phyloP scores from a whole-genome alignment of 495 filamentous ascomycete species.

The Gamarada debralockiae region DNA sequence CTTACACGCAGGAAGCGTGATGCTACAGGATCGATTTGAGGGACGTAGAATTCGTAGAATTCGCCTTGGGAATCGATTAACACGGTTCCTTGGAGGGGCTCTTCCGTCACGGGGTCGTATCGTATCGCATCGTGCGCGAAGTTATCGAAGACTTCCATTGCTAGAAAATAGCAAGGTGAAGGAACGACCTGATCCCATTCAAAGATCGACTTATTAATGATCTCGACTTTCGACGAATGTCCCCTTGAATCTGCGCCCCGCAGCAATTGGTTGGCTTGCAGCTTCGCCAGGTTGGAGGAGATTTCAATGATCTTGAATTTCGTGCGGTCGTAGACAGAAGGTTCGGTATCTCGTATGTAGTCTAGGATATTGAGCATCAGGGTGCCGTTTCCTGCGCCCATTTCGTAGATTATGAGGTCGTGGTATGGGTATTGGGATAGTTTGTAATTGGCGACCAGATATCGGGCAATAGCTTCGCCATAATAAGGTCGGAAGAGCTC shows the following conservation, averaged over 20 bases:
- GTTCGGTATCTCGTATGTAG: conserved; percentile 86
- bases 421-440: conserved; percentile 90
- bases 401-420: conserved; percentile 97
- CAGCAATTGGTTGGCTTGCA: conserved; percentile 70
- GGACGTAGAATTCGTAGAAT: conserved; percentile 89
- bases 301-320: conserved; percentile 97
- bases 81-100: conserved; percentile 80
- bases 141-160: conserved; percentile 98
- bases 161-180: conserved; percentile 93
- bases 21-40: conserved; percentile 74
- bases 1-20: conserved; percentile 78
- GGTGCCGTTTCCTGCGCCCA: conserved; percentile 96
- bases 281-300: conserved; percentile 67
- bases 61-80: conserved; percentile 83
- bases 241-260: conserved; percentile 59
- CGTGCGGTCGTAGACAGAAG: conserved; percentile 90
- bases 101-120: conserved; percentile 71
- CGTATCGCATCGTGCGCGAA: conserved; percentile 93
- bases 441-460: conserved; percentile 93
- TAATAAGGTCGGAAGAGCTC: conserved; percentile 97
- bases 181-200: conserved; percentile 84
- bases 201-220: conserved; percentile 92
- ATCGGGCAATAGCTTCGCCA: conserved; percentile 91
- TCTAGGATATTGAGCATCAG: conserved; percentile 98
- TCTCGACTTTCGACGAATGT: conserved; percentile 84